These are phyloP conservation scores for Dactylis glomerata DNA, from an alignment of 176 grass and related monocot species.

Conservation along the genomic window DNA sequence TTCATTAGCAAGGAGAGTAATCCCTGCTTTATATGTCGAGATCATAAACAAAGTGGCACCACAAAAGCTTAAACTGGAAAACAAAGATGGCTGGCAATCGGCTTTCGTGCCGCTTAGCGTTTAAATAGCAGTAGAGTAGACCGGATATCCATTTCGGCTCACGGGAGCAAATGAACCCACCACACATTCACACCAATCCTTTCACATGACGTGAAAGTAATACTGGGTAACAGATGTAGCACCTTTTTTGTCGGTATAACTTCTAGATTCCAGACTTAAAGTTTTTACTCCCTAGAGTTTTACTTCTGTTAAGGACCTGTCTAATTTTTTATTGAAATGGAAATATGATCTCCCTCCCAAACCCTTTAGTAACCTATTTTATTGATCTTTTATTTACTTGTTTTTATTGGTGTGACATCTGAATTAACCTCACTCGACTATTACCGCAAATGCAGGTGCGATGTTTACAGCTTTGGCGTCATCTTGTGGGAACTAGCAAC, in stretches of 20 bases:
- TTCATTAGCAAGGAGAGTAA: neutral
- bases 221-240: neutral
- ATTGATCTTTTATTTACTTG: neutral
- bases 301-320: neutral
- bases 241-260: neutral
- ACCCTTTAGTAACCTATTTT: neutral
- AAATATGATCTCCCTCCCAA: neutral
- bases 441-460: slow-evolving; percentile 66
- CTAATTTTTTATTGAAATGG: neutral
- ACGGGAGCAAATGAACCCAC: too few relatives aligned
- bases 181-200: neutral
- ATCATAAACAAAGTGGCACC: neutral
- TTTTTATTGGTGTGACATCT: neutral
- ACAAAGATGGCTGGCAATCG: neutral
- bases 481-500: slow-evolving; percentile 98
- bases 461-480: slow-evolving; percentile 98
- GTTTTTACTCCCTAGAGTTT: neutral
- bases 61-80: neutral
- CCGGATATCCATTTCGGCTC: too few relatives aligned
- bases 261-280: neutral
- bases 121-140: neutral
- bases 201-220: neutral
- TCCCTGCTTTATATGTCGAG: neutral
- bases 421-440: neutral
- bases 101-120: neutral